Evolutionary conservation across 306 rosid species (phyloP), one percentile per base, ranked within the genome.

Genomic region (Medicago truncatula): DNA sequence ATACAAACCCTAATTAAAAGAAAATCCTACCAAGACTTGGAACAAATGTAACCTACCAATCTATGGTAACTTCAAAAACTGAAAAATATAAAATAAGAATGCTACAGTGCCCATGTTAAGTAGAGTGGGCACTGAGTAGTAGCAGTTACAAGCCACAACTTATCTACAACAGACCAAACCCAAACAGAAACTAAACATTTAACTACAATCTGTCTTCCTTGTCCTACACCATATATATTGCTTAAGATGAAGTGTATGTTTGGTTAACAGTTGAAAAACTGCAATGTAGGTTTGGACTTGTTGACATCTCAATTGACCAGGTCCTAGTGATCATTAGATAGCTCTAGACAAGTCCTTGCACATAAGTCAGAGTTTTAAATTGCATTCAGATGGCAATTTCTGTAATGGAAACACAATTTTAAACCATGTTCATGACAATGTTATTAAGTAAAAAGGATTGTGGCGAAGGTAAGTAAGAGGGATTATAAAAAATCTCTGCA

Each of bases 121-220:
- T 57, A 66, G 25, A 74, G 74, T 67, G 71, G 67, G 65, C 64
- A 34, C 40, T 9, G 52, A 65, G 70, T 17, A 67, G 36, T n/a
- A 50, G 25, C 28, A 14, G 4, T 62, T 31, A 38, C 23, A 59
- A 44, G 38, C 20, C 64, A 73, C 38, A 9, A 66, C 15, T 18
- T 61, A 12, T 65, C 53, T 14, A 36, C 54, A 67, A 36, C 34
- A 41, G 54, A n/a, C 10, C 18, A 44, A 25, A 79, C 28, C 14
- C 34, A 16, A 66, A 62, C 56, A 56, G 21, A 64, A 79, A 44
- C 58, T 43, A 66, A 67, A 16, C 28, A 23, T 74, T 17, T 11
- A 80, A n/a, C 67, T 43, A 17, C 28, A 62, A 50, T 59, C 28
- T 23, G 70, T 16, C 46, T 38, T 16, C 21, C 11, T 65, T 66